Conservation (phyloP, 139 green algal species). For the Nannochloris sp. region DNA sequence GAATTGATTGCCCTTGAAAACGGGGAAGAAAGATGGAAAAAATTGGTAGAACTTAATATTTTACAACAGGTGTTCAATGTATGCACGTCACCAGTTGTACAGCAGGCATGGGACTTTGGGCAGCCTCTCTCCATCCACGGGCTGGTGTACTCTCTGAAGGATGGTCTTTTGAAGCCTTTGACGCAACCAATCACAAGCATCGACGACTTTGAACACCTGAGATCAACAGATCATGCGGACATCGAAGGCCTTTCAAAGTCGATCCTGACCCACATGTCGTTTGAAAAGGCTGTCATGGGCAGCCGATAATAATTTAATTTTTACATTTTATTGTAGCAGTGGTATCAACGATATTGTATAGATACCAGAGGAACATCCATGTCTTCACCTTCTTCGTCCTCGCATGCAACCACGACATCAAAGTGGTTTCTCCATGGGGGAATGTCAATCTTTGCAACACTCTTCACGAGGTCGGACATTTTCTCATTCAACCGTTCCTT, state of each 20-base stretch:
- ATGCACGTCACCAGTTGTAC: constrained; percentile 56
- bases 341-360: constrained; percentile 51
- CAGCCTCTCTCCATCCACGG: constrained; percentile 64
- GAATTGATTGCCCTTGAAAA: constrained; percentile 27
- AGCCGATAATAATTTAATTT: neutral
- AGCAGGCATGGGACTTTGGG: constrained; percentile 59
- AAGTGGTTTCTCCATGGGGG: constrained; percentile 76
- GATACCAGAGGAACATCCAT: constrained; percentile 72
- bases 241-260: neutral
- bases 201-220: constrained; percentile 15
- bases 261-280: neutral
- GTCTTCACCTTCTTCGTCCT: constrained; percentile 86
- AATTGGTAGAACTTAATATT: constrained; percentile 43
- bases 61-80: constrained; percentile 67
- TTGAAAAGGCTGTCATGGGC: neutral
- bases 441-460: constrained; percentile 82
- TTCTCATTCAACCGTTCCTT: constrained; percentile 79
- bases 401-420: constrained; percentile 97
- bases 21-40: constrained; percentile 25
- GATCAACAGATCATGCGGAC: neutral
- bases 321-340: neutral
- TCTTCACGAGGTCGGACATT: constrained; percentile 57
- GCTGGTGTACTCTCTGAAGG: constrained; percentile 45
- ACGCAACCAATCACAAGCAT: constrained; percentile 24
- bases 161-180: constrained; percentile 38